phyloP scores from a whole-genome alignment of 371 early-diverging fungal species.

The Syncephalastrum monosporum region DNA sequence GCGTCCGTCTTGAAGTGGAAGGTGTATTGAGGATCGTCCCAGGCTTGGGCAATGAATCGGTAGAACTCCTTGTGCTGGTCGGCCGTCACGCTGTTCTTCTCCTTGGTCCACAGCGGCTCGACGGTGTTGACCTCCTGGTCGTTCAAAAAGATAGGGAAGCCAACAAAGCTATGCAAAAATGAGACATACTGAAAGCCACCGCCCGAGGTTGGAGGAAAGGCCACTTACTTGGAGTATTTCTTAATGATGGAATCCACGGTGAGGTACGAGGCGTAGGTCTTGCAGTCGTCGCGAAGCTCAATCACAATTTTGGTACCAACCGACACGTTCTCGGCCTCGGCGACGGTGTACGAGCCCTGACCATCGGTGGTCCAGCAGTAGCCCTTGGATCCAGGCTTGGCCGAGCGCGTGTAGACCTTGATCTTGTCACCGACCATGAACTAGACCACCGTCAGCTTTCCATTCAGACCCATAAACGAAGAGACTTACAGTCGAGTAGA shows the following conservation, averaged over 20 bases:
- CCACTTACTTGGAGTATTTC: constrained; percentile 83
- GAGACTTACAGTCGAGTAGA: constrained; percentile 74
- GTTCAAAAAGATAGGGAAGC: constrained; percentile 90
- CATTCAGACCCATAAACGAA: constrained; percentile 10
- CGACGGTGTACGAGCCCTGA: constrained; percentile 75
- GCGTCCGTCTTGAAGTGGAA: constrained; percentile 80
- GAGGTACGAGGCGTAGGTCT: constrained; percentile 77
- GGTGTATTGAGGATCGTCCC: constrained; percentile 73
- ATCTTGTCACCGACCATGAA: constrained; percentile 88
- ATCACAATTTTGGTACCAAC: constrained; percentile 96
- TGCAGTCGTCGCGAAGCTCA: constrained; percentile 88
- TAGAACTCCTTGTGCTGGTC: constrained; percentile 94
- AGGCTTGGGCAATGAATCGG: constrained; percentile 71
- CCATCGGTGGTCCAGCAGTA: constrained; percentile 86
- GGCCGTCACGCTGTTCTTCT: constrained; percentile 72
- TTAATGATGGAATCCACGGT: constrained; percentile 81
- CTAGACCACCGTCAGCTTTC: constrained; percentile 19
- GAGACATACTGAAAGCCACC: not conserved
- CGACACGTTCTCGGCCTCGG: constrained; percentile 73
- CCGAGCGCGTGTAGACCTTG: constrained; percentile 80
- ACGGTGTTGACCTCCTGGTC: constrained; percentile 81
- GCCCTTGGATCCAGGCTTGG: constrained; percentile 69
- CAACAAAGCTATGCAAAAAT: constrained; percentile 69
- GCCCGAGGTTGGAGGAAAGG: not conserved
- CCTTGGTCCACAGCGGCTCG: constrained; percentile 95